Conservation (phyloP, 148 eudicot genomes). For the Rhododendron molle region DNA sequence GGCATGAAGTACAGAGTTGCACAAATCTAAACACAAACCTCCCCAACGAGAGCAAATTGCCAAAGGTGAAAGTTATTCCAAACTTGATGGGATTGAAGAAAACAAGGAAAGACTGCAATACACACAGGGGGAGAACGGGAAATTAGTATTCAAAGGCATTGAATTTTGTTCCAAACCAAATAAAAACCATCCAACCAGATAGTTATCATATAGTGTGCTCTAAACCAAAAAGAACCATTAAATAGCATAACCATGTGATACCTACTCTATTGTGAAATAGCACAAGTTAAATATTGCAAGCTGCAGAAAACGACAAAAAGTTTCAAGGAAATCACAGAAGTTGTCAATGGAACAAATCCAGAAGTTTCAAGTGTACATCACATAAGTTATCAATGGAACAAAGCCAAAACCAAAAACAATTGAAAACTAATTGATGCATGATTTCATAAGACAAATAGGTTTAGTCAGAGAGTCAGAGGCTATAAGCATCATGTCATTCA, state of each 20-base stretch:
- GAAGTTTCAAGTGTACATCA: conserved; percentile 5
- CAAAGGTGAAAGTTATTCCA: conserved; percentile 84
- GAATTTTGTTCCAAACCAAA: background rate
- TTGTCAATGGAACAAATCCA: background rate
- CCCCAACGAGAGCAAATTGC: conserved; percentile 92
- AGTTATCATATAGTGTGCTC: background rate
- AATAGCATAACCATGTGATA: background rate
- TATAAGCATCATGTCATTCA: background rate
- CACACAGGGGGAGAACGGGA: conserved; percentile 12
- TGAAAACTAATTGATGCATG: background rate
- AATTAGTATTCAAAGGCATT: conserved; percentile 13
- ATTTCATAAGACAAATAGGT: background rate
- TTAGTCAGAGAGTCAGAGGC: background rate
- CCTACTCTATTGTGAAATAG: background rate
- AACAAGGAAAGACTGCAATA: conserved; percentile 79
- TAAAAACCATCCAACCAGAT: background rate
- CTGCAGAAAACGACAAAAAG: background rate
- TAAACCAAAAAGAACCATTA: background rate
- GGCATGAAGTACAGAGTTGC: background rate
- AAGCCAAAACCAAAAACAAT: background rate
- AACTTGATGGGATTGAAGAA: conserved; percentile 95
- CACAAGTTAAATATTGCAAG: background rate
- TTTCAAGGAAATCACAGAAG: background rate
- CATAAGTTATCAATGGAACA: background rate
- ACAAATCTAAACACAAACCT: conserved; percentile 51